Base-by-base conservation (phyloP, 371 early-diverging fungal species). In the Coemansia sp. region DNA sequence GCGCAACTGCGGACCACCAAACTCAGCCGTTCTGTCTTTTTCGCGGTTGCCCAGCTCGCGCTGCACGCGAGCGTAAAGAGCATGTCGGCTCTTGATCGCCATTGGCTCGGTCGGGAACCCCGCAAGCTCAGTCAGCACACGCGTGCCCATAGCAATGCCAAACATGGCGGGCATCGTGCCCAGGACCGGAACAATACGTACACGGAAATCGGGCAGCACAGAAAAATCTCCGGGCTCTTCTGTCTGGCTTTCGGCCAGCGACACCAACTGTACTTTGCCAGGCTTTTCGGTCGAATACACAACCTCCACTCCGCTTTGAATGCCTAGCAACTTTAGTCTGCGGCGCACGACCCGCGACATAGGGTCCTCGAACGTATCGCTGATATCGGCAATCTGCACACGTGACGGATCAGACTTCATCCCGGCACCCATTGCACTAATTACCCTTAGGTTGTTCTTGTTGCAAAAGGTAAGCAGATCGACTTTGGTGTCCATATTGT, bases 281-380 rank as follows among this genome's bases (percentile, higher is more conserved):
- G 92, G 94, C 67, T 93, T 94, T 67, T 97, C 97, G 5, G 92
- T 89, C 11, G 95, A 94, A 76, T 95, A 96, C 27, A 93, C 95
- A 1, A 95, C 96, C 14, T 91, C 81, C 1, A 95, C 83, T 5
- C 92, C 93, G 39, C 78, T 72, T 10, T 87, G 84, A 37, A 96
- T 86, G 5, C 89, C 89, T 52, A 81, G 67, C 67, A 85, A 78
- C 67, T 88, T 88, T 48, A 97, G 82, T 48, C 83, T 83, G 56
- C 86, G 83, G 51, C 97, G 82, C 16, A 95, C 95, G 0, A 90
- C 82, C 40, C 95, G 84, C 16, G 96, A 95, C 64, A 97, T 82
- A 0, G 93, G 94, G 81, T 95, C 95, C 88, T 97, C 97, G 77
- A 88, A 88, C 0, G 98, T 95, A 47, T 93, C 91, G 64, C 91